Conservation (phyloP, 1,284 basidiomycete species). For the Ustilago crameri region DNA sequence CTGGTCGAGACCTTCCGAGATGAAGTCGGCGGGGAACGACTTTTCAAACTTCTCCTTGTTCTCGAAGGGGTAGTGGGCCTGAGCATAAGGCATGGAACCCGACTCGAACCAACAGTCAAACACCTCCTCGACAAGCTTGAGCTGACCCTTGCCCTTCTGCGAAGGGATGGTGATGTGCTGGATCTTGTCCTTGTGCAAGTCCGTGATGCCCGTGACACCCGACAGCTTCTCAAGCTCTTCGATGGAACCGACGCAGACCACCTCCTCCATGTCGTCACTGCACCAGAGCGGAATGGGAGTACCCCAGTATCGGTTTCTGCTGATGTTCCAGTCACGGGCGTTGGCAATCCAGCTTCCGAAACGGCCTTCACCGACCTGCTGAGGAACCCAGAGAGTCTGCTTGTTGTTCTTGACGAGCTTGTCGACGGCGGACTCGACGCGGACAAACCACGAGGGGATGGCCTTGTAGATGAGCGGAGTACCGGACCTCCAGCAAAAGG, state of each 20-base stretch:
- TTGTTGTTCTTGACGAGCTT: constrained; percentile 90
- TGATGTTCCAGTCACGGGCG: constrained; percentile 98
- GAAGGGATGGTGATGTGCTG: constrained; percentile 97
- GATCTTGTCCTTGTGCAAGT: constrained; percentile 93
- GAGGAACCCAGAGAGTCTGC: constrained; percentile 93
- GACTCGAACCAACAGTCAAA: constrained; percentile 99
- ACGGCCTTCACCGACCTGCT: constrained; percentile 86
- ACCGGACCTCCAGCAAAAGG: constrained; percentile 93
- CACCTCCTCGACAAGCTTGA: constrained; percentile 93
- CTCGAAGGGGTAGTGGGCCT: constrained; percentile 97
- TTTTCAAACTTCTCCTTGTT: constrained; percentile 84
- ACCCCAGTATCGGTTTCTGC: constrained; percentile 99
- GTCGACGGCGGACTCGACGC: constrained; percentile 84
- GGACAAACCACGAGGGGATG: constrained; percentile 95
- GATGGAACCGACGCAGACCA: constrained; percentile 88
- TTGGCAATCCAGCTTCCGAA: constrained; percentile 98
- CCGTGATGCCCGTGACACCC: constrained; percentile 85
- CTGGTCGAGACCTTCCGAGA: constrained; percentile 85
- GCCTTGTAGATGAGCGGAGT: constrained; percentile 97
- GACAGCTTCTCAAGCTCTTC: constrained; percentile 88
- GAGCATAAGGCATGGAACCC: constrained; percentile 99
- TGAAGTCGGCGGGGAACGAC: constrained; percentile 95
- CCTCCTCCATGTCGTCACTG: constrained; percentile 91
- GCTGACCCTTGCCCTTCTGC: constrained; percentile 83
- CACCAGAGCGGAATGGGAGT: constrained; percentile 97